Conservation (phyloP, 805 yeast species). For the Metschnikowia gruessii region DNA sequence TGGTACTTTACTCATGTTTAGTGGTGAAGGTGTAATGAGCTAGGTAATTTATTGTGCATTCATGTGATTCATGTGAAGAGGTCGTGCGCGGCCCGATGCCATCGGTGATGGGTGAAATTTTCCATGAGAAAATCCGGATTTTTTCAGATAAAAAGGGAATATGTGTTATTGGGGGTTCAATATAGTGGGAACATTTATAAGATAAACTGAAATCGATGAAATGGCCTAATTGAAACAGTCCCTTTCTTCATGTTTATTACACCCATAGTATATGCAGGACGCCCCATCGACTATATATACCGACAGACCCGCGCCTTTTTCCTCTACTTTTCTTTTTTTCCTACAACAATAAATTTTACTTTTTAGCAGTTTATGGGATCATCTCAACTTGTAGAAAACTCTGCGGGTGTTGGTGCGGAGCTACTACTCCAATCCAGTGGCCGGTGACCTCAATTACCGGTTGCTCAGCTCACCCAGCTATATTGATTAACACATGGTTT, state of each 20-base stretch:
- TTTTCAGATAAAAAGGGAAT: no score
- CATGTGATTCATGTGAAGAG: not conserved
- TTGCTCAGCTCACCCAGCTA: constrained; percentile 31
- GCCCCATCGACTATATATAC: constrained; percentile 2
- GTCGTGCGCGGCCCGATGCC: constrained; percentile 19
- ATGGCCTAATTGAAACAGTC: no score
- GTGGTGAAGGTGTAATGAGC: not conserved
- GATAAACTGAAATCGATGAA: not conserved
- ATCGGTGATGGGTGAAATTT: not conserved
- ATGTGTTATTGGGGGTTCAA: no score
- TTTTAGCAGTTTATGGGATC: not conserved
- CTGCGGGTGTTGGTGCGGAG: constrained; percentile 18
- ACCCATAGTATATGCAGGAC: not conserved
- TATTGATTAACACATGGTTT: constrained; percentile 42
- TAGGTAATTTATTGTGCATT: not conserved
- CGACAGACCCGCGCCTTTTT: constrained; percentile 1
- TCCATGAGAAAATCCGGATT: no score
- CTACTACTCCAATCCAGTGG: constrained; percentile 13
- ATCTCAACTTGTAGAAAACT: constrained; percentile 6
- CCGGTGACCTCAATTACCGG: constrained; percentile 7
- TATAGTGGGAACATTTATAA: no score
- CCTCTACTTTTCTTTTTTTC: not conserved
- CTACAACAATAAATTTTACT: constrained; percentile 6
- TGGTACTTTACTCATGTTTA: constrained; percentile 44
- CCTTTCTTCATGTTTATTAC: not conserved